Evolutionary conservation across 768 basidiomycete species (phyloP).

Genomic region (Hygrocybe punicea): DNA sequence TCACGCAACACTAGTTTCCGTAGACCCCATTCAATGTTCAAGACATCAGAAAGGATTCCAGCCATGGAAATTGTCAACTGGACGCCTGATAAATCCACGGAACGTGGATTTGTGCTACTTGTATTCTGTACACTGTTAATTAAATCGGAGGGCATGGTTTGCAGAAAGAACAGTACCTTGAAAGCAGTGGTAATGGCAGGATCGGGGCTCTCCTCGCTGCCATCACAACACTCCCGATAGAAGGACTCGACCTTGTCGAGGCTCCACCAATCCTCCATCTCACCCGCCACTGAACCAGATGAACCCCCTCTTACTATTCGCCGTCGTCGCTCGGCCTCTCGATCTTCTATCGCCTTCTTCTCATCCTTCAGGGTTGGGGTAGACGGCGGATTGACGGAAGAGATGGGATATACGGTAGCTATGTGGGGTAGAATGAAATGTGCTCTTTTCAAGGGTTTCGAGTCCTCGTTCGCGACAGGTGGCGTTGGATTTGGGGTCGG

Average conservation of each 20-base stretch:
- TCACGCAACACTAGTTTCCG: constrained; percentile 80
- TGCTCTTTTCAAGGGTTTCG: constrained; percentile 74
- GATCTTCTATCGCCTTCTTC: constrained; percentile 73
- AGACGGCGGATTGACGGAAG: constrained; percentile 76
- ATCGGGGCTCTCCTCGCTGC: constrained; percentile 70
- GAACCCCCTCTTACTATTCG: constrained; percentile 59
- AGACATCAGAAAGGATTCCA: constrained; percentile 83
- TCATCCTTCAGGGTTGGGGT: constrained; percentile 77
- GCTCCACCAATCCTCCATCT: constrained; percentile 74
- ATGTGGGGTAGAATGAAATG: constrained; percentile 89
- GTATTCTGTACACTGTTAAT: constrained; percentile 42
- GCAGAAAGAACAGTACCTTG: constrained; percentile 48
- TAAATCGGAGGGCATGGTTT: background rate
- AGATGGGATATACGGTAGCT: constrained; percentile 87
- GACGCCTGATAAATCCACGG: constrained; percentile 76
- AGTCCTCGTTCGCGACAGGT: constrained; percentile 39
- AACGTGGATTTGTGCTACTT: constrained; percentile 54
- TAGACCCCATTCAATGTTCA: constrained; percentile 91
- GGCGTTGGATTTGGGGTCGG: constrained; percentile 49
- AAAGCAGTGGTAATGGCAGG: constrained; percentile 63
- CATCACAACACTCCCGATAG: constrained; percentile 80
- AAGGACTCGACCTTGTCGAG: constrained; percentile 80
- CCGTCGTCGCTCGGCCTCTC: constrained; percentile 64
- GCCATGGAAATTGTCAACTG: constrained; percentile 68
- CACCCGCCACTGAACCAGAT: constrained; percentile 29